Evolutionary conservation across 176 grass and related monocot species (phyloP).

Genomic region (Lolium multiflorum): DNA sequence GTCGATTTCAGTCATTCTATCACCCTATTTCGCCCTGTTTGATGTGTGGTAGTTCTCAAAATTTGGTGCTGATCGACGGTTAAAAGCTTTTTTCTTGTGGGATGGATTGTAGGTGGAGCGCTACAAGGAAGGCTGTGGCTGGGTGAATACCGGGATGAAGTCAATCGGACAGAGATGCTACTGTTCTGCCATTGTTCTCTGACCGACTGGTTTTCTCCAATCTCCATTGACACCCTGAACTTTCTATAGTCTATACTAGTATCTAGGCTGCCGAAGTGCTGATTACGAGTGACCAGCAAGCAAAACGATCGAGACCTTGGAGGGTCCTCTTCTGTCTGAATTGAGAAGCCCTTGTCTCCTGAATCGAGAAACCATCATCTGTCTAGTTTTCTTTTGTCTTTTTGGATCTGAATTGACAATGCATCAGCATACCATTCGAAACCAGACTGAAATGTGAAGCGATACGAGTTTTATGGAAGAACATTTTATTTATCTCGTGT

Average conservation of each 20-base stretch:
- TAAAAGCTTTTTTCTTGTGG: neutral
- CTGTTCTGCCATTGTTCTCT: slow-evolving; percentile 65
- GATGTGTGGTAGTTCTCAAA: neutral
- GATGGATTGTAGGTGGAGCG: slow-evolving; percentile 64
- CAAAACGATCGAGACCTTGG: slow-evolving; percentile 6
- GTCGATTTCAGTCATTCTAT: neutral
- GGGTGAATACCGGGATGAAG: slow-evolving; percentile 58
- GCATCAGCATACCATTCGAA: neutral
- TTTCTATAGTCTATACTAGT: slow-evolving; percentile 2
- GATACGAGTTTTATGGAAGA: neutral
- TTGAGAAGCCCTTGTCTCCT: neutral
- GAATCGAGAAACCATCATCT: neutral
- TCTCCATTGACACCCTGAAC: neutral
- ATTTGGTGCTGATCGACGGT: neutral
- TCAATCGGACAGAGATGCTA: slow-evolving; percentile 67
- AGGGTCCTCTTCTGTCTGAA: slow-evolving; percentile 27
- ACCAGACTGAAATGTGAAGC: neutral
- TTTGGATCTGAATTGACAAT: slow-evolving; percentile 1
- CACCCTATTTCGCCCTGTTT: neutral
- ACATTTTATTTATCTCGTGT: neutral
- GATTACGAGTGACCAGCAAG: slow-evolving; percentile 17
- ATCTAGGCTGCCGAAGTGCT: slow-evolving; percentile 3
- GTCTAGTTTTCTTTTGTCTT: neutral
- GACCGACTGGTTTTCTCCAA: neutral
- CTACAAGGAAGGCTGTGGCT: slow-evolving; percentile 67